Conservation (phyloP, 176 grass and related monocot species). For the Carex myosuroides region DNA sequence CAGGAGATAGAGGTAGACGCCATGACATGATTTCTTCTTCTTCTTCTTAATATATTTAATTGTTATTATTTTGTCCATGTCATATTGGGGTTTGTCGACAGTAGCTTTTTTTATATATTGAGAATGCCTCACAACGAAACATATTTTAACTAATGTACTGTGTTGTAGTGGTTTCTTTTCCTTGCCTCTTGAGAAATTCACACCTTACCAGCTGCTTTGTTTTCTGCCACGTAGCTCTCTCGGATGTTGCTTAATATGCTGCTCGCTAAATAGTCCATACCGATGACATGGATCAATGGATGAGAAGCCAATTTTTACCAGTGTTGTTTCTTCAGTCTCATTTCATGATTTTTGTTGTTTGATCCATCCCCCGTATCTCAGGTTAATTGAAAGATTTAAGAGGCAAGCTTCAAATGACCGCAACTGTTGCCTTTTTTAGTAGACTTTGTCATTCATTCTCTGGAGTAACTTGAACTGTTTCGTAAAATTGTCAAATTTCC, state of each 20-base stretch:
- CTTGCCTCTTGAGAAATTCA: background rate
- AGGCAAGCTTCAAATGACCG: too few relatives aligned
- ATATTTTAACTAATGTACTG: background rate
- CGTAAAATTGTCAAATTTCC: background rate
- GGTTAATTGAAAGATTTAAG: too few relatives aligned
- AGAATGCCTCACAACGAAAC: background rate
- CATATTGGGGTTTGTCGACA: background rate
- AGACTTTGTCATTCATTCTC: too few relatives aligned
- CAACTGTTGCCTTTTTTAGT: too few relatives aligned
- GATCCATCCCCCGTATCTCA: background rate
- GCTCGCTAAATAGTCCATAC: background rate
- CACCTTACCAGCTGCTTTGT: background rate
- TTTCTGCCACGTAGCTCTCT: background rate
- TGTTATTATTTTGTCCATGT: background rate
- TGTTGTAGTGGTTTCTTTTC: background rate
- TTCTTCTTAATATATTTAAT: background rate
- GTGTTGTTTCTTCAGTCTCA: background rate
- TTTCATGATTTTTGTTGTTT: background rate
- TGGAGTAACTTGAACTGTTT: background rate
- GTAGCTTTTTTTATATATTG: background rate
- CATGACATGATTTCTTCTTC: background rate
- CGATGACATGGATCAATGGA: background rate
- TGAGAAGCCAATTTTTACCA: background rate
- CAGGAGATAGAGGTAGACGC: conserved; percentile 31
- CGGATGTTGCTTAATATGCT: background rate